Conservation (phyloP, 805 yeast genomes). For the Yamadazyma insecticola region DNA sequence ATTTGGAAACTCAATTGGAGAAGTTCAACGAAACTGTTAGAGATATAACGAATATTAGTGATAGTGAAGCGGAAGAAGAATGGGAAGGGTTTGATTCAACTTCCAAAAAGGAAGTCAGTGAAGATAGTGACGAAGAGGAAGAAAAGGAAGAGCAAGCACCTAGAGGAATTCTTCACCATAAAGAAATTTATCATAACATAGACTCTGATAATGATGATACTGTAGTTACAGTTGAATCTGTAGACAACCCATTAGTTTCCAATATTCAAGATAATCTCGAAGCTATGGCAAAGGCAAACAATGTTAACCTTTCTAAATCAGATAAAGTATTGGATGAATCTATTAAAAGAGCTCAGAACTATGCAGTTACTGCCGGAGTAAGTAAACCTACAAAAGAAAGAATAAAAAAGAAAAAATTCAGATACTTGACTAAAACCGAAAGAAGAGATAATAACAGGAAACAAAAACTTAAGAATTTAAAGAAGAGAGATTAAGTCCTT, state of each 20-base stretch:
- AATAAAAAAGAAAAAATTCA: slow-evolving; percentile 57
- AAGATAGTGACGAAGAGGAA: slow-evolving; percentile 10
- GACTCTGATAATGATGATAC: slow-evolving; percentile 34
- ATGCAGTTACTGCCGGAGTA: slow-evolving; percentile 63
- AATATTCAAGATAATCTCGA: slow-evolving; percentile 31
- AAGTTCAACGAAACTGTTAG: slow-evolving; percentile 47
- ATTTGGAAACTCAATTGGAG: slow-evolving; percentile 58
- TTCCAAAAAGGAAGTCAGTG: slow-evolving; percentile 13
- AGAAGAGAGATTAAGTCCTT: too few relatives aligned
- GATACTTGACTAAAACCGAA: slow-evolving; percentile 80
- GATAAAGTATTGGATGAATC: slow-evolving; percentile 69
- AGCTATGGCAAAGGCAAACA: slow-evolving; percentile 54
- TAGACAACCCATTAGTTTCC: slow-evolving; percentile 40
- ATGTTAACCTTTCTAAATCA: slow-evolving; percentile 66
- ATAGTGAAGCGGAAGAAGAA: slow-evolving; percentile 18
- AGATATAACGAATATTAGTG: slow-evolving; percentile 18
- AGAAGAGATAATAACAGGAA: slow-evolving; percentile 48
- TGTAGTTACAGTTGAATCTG: slow-evolving; percentile 35
- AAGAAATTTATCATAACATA: slow-evolving; percentile 32
- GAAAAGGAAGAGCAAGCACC: slow-evolving; percentile 9
- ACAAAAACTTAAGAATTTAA: slow-evolving; percentile 16
- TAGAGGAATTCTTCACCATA: slow-evolving; percentile 44
- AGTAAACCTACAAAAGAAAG: slow-evolving; percentile 33
- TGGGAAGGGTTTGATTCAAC: slow-evolving; percentile 40
- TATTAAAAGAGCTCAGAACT: slow-evolving; percentile 73